Percentiles rank a stretch among this genome's conserved stretches.
phyloP scores from a whole-genome alignment of 2,329 filamentous ascomycete genomes.

The Colletotrichum tabaci region DNA sequence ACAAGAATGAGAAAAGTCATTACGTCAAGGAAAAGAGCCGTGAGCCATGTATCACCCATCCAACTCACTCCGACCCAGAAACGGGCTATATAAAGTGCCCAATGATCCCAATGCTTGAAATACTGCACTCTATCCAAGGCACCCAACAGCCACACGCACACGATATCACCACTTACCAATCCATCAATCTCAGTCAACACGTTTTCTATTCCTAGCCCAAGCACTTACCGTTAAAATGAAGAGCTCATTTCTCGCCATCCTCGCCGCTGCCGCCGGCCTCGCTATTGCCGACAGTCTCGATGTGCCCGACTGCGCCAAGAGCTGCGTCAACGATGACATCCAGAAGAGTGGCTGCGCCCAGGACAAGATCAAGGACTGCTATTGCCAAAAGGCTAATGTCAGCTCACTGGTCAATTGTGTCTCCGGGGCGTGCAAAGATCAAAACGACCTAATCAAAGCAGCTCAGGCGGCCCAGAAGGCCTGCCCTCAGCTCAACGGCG shows the following conservation, averaged over 20 bases:
- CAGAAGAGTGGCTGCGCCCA: slow-evolving; percentile 34
- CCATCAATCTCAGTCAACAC: too few species aligned
- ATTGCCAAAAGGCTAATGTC: slow-evolving; percentile 38
- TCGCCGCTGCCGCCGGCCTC: slow-evolving; percentile 27
- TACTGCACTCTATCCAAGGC: too few species aligned
- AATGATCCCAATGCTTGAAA: background rate
- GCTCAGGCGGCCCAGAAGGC: slow-evolving; percentile 34
- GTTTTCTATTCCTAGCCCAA: too few species aligned
- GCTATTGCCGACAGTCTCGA: slow-evolving; percentile 28
- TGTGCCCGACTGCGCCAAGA: slow-evolving; percentile 37
- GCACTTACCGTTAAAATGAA: slow-evolving; percentile 16
- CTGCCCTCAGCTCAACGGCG: slow-evolving; percentile 18
- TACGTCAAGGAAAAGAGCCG: slow-evolving; percentile 17
- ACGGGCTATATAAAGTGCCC: background rate
- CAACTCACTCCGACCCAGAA: background rate
- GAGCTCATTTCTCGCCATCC: slow-evolving; percentile 24
- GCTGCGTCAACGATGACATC: slow-evolving; percentile 36
- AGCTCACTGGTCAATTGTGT: slow-evolving; percentile 35
- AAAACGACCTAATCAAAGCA: slow-evolving; percentile 36
- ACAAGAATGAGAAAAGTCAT: background rate
- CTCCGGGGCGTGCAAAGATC: slow-evolving; percentile 28
- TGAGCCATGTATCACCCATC: background rate
- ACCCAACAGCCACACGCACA: background rate
- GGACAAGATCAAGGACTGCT: slow-evolving; percentile 38
- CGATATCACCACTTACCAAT: too few species aligned